These are phyloP conservation scores for Kuraishia molischiana DNA, from an alignment of 805 yeast genomes.

Conservation along the genomic window DNA sequence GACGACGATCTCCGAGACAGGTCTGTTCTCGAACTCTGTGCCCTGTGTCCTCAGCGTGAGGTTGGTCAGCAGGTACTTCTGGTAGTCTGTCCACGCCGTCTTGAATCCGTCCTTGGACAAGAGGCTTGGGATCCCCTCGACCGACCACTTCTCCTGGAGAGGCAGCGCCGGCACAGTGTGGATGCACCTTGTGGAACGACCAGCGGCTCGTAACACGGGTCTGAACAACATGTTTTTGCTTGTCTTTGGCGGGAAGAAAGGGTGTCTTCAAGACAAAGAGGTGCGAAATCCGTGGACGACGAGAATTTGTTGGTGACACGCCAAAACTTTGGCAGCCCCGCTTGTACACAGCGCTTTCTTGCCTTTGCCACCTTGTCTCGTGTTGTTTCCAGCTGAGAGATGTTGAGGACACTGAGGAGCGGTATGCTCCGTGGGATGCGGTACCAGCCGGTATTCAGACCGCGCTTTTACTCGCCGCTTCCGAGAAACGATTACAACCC, in stretches of 20 bases:
- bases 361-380: no score
- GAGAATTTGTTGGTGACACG: no score
- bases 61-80: slow-evolving; percentile 49
- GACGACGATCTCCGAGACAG: slow-evolving; percentile 61
- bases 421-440: no score
- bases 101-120: slow-evolving; percentile 58
- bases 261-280: no score
- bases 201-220: not conserved
- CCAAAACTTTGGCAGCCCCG: no score
- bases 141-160: slow-evolving; percentile 25
- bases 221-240: not conserved
- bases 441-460: no score
- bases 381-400: no score
- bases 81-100: slow-evolving; percentile 77
- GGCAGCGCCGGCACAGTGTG: slow-evolving; percentile 58
- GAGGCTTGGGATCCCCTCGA: slow-evolving; percentile 53
- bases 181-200: slow-evolving; percentile 21
- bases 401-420: no score
- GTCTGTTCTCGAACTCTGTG: slow-evolving; percentile 67
- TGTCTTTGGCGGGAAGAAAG: not conserved
- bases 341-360: no score
- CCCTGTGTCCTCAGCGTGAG: slow-evolving; percentile 62
- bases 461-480: not conserved
- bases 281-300: no score
- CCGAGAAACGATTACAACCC: not conserved